Evolutionary conservation across 2,329 filamentous ascomycete species (phyloP).

Genomic region (Fusarium falciforme): DNA sequence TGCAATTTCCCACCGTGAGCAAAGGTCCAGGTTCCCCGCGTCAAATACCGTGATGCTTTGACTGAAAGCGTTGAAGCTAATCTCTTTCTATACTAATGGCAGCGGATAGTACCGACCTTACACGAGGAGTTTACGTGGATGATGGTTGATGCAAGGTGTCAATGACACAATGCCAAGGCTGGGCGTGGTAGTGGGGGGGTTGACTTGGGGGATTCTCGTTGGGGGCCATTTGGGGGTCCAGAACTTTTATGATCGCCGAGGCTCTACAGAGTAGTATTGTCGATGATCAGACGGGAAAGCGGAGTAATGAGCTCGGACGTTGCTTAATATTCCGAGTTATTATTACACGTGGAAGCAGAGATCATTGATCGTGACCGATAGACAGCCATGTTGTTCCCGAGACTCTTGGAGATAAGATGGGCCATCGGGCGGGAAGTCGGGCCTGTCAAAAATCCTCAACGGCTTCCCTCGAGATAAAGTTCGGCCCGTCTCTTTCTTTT

Average conservation of each 20-base stretch:
- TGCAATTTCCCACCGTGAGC: conserved; percentile 13
- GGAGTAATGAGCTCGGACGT: neutral
- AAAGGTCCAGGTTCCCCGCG: conserved; percentile 17
- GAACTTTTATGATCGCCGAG: neutral
- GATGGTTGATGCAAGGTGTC: neutral
- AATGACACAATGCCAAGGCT: neutral
- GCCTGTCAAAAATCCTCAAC: neutral
- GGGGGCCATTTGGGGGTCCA: neutral
- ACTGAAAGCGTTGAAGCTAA: neutral
- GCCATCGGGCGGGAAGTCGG: neutral
- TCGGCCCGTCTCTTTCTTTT: neutral
- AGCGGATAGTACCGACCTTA: neutral
- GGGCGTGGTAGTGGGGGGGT: neutral
- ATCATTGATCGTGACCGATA: neutral
- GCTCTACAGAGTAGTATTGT: neutral
- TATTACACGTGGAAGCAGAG: neutral
- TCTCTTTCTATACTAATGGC: neutral
- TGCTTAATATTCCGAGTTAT: neutral
- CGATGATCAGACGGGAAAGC: neutral
- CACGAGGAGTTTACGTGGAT: neutral
- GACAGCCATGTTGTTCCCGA: neutral
- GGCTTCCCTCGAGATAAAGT: neutral
- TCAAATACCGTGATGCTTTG: neutral
- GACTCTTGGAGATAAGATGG: neutral
- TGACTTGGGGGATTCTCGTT: neutral